Conservation (phyloP, 23 red algal species). For the Gracilaria domingensis region DNA sequence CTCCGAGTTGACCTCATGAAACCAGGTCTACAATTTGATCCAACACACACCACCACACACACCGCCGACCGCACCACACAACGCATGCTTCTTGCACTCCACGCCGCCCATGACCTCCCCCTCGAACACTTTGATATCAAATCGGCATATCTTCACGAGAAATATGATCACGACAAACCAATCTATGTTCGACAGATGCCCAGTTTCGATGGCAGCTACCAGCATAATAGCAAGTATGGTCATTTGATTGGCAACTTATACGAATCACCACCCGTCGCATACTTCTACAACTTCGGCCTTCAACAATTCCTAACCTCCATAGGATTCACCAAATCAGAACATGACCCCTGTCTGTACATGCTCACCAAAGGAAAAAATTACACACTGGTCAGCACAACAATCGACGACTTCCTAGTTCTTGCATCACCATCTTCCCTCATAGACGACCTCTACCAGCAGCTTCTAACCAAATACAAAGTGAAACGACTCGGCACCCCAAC, state of each 20-base stretch:
- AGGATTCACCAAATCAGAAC: not conserved
- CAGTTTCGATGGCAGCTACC: constrained; percentile 25
- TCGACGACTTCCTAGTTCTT: not conserved
- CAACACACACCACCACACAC: constrained; percentile 23
- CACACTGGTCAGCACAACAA: not conserved
- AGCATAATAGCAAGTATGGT: not conserved
- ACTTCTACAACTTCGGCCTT: constrained; percentile 3
- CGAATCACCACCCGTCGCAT: not conserved
- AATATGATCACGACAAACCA: constrained; percentile 23
- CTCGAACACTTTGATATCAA: constrained; percentile 34
- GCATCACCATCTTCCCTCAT: not conserved
- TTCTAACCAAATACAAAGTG: not conserved
- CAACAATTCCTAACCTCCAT: not conserved
- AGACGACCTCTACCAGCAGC: not conserved
- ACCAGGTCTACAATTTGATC: constrained; percentile 53
- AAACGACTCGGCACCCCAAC: not conserved
- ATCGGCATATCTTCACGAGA: constrained; percentile 17
- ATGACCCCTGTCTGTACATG: not conserved
- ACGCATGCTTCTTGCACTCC: constrained; percentile 23
- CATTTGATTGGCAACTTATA: constrained; percentile 4
- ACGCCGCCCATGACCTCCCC: not conserved
- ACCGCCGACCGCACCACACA: constrained; percentile 23
- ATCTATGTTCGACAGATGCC: constrained; percentile 11
- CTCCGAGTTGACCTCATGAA: constrained; percentile 58
- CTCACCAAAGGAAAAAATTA: not conserved